Evolutionary conservation across 768 basidiomycete genomes (phyloP).

Genomic region (Rubroboletus pulcherrimus): DNA sequence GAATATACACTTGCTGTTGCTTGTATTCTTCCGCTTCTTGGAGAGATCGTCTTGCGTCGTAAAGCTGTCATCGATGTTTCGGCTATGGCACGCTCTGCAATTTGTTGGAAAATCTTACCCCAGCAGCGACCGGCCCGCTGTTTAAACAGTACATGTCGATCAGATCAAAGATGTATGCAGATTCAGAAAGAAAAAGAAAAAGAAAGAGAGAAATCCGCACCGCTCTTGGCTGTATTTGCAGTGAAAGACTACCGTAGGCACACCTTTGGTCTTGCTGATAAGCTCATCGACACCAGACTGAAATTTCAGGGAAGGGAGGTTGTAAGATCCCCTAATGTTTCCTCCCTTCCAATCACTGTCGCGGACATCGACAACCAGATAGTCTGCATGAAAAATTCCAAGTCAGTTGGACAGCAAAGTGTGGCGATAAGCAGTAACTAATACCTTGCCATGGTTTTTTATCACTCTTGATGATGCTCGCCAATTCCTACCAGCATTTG

Average conservation of each 20-base stretch:
- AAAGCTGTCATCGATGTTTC: constrained; percentile 44
- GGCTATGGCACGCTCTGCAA: neutral
- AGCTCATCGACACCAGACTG: constrained; percentile 53
- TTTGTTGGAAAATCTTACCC: constrained; percentile 39
- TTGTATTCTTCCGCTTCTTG: constrained; percentile 39
- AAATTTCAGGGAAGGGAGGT: constrained; percentile 63
- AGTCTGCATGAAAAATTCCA: constrained; percentile 40
- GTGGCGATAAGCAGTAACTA: neutral
- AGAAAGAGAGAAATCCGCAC: constrained; percentile 37
- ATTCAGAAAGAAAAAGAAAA: neutral
- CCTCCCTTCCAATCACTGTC: constrained; percentile 79
- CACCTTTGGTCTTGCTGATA: constrained; percentile 54
- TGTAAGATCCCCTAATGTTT: constrained; percentile 64
- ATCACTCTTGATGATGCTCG: constrained; percentile 61
- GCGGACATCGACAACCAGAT: constrained; percentile 79
- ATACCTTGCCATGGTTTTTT: constrained; percentile 47
- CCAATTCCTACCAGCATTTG: constrained; percentile 53
- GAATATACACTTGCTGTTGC: constrained; percentile 57
- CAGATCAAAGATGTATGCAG: neutral
- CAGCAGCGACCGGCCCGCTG: constrained; percentile 77
- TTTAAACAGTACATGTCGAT: constrained; percentile 1
- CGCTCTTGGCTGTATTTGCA: constrained; percentile 74
- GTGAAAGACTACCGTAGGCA: constrained; percentile 71
- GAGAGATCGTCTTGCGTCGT: constrained; percentile 57
- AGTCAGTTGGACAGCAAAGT: neutral